These are phyloP conservation scores for Spizellomyces sp. DNA, from an alignment of 192 early-diverging fungal genomes.

Conservation along the genomic window DNA sequence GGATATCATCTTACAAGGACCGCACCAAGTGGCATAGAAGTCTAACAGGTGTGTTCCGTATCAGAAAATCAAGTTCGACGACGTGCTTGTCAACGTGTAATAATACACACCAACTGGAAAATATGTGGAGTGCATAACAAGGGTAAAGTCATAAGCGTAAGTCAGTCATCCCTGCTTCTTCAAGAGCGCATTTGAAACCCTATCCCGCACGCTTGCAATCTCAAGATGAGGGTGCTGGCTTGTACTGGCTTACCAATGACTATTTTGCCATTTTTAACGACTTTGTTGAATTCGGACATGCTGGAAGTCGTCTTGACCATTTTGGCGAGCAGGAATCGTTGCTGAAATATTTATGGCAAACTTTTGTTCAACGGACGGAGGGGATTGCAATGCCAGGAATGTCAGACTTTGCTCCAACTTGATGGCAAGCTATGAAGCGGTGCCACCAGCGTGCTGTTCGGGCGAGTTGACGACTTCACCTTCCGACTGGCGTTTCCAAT, in stretches of 20 bases:
- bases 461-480: no score
- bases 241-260: conserved; percentile 39
- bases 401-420: no score
- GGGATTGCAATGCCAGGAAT: no score
- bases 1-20: conserved; percentile 56
- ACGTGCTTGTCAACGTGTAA: background rate
- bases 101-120: conserved; percentile 12
- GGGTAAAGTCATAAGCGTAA: conserved; percentile 6
- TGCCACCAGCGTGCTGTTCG: no score
- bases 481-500: no score
- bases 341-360: no score
- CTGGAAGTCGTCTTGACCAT: background rate
- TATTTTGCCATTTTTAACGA: conserved; percentile 28
- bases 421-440: no score
- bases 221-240: no score
- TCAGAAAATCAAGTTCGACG: background rate
- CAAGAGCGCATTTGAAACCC: background rate
- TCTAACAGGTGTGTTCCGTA: background rate
- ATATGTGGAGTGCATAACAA: background rate
- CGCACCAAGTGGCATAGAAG: conserved; percentile 48
- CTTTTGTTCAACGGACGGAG: no score
- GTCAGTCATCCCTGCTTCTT: background rate
- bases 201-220: background rate
- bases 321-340: no score
- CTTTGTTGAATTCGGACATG: conserved; percentile 29